Evolutionary conservation across 192 early-diverging fungal genomes (phyloP), one percentile per base, ranked within the genome.

Genomic region (Haplosporangium gracile): DNA sequence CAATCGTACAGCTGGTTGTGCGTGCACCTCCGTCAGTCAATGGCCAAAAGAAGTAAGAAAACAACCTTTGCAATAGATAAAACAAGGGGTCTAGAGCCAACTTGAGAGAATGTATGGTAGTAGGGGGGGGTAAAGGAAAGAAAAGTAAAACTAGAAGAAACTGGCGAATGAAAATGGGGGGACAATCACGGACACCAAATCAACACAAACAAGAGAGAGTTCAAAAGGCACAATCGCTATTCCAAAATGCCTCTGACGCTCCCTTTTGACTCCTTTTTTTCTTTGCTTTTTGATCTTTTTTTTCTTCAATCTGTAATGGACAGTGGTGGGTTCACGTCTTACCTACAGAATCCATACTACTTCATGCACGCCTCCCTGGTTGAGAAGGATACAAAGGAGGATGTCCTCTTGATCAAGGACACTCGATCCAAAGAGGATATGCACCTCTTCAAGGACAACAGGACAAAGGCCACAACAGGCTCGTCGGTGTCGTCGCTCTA

Each of bases 361-460:
- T 99, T 99, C 85, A 97, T 98, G 97, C 98, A 98, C 83, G 97
- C 96, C 2, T 97, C 97, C 5, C 88, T 99, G 53, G 95, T 98
- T 88, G 93, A 94, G 47, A 93, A 94, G 45, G 95, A 96, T 45
- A 92, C 92, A 68, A 94, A 95, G 65, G 94, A 97, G 79, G 97
- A 99, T 80, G 89, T 98, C 5, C 94, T 97, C 88, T 91, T 97
- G n/a, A 90, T 99, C 20, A 93, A 94, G 77, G 98, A 99, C 81
- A 95, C 94, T 32, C 96, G 97, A 80, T 97, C 97, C 9, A 83
- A 83, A 36, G 82, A 85, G n/a, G 97, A 99, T 83, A 88, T 97
- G 16, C 96, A 97, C 88, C 91, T 97, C 18, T 91, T 99, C 18
- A 93, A 94, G 76, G 98, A 99, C 86, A 95, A 95, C 55, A 96